Base-by-base conservation (phyloP, 2,329 filamentous ascomycete species). In the Coniella vitis region DNA sequence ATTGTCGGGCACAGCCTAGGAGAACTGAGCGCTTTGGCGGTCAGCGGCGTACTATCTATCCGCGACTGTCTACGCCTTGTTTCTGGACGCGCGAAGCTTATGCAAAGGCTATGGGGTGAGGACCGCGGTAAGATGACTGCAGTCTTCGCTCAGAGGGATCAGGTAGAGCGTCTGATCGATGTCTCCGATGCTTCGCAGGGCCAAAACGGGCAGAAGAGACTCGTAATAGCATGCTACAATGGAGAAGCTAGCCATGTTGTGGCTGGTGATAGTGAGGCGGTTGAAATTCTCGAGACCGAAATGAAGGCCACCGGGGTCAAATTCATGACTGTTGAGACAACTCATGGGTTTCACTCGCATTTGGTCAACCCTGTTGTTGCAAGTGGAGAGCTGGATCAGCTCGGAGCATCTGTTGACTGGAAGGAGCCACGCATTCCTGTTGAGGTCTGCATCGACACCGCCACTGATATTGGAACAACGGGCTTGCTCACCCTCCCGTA, bases 1-100 rank as follows among this genome's bases (percentile, higher is more conserved):
- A 55, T 68, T 0, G 59, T 72, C 0, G 70, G 69, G 4, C 68
- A 72, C 51, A 68, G 63, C 51, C 67, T 71, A 19, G 70, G 70
- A 2, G 63, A 73, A 54, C 57, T 72, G 8, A 65, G 65, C 0
- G 22, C 40, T 8, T 13, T 32, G 12, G 40, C 32, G 12, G 20
- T 25, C 3, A 20, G 14, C 34, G 43, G 43, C 5, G 21, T 37
- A 37, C 20, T 38, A 32, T 16, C 34, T 20, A 14, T 36, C 19
- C 20, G 17, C 13, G 20, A 38, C 36, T 38, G 36, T 13, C 12
- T 21, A 20, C 17, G 36, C 5, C 36, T 38, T 38, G 17, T 20
- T 20, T 38, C 16, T 3, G 54, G 51, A 0, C 57, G 68, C 1
- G 66, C 68, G 0, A 41, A 19, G 1, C 29, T 68, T 0, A 55